Percentiles rank a stretch among this genome's conserved stretches.
Conservation (phyloP, 208 protist genomes). For the Lotmaria passim region DNA sequence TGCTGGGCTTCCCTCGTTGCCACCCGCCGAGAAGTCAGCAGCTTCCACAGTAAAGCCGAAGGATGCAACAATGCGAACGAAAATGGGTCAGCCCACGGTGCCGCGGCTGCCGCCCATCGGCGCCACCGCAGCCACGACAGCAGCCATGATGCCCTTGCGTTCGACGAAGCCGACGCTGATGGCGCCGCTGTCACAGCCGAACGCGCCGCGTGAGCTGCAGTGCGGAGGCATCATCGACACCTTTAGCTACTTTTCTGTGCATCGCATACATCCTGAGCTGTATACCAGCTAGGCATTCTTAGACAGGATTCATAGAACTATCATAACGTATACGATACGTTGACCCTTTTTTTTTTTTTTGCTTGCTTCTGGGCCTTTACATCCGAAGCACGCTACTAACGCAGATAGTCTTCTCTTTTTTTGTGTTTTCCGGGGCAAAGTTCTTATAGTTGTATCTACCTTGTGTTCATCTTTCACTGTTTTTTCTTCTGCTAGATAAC, state of each 20-base stretch:
- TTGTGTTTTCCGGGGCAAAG: too few relatives aligned
- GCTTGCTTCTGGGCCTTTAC: too few relatives aligned
- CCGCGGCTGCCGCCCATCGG: constrained; percentile 1
- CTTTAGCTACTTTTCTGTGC: constrained; percentile 59
- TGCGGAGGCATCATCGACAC: constrained; percentile 46
- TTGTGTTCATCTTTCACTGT: too few relatives aligned
- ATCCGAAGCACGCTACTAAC: too few relatives aligned
- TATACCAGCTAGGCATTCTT: constrained; percentile 30
- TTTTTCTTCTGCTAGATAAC: too few relatives aligned
- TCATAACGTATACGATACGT: too few relatives aligned
- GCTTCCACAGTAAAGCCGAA: not conserved
- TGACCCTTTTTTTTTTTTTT: too few relatives aligned
- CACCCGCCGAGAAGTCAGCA: not conserved
- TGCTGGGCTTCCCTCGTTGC: not conserved
- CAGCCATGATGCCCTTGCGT: not conserved
- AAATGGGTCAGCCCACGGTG: not conserved
- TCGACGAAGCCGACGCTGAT: not conserved
- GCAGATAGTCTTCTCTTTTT: too few relatives aligned
- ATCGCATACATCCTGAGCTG: constrained; percentile 44
- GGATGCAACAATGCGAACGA: not conserved
- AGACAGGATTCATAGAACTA: too few relatives aligned
- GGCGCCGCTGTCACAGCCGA: not conserved
- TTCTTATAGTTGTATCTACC: too few relatives aligned
- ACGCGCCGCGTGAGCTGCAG: not conserved
- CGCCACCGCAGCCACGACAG: too few relatives aligned